Base-by-base conservation (phyloP, 108 stramenopile species). In the Cyclotella baltica region DNA sequence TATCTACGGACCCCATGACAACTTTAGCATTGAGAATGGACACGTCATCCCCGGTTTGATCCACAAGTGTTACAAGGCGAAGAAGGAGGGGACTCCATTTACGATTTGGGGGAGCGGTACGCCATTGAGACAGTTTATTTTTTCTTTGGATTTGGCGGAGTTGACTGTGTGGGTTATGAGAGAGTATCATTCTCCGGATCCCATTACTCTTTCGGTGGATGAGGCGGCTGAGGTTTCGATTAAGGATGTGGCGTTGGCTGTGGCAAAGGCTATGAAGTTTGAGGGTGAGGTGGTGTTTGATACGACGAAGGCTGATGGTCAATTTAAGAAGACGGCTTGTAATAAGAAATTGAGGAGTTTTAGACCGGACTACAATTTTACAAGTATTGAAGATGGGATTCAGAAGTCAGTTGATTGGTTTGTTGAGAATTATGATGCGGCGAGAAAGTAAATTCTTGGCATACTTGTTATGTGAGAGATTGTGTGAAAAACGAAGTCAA, bases 31-130 rank as follows among this genome's bases (percentile, higher is more conserved):
- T 78, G 78, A 97, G 79, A 91, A 93, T 76, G 99, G 99, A 65
- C 99, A 99, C 72, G 99, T 99, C 56, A 97, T 99, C 76, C 99
- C 99, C 0, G 99, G 99, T 16, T 90, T 99, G 62, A 98, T 99
- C 71, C 99, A 99, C 87, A 99, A 99, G 80, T 98, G 97, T 67
- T 98, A 97, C 87, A 65, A 92, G 33, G 99, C 99, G 75, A 98
- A 98, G 82, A 72, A 79, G 59, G 85, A 96, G 34, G 83, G 81
- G 25, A 97, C 96, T 9, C 93, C 96, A 31, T 96, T 99, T 67
- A 88, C 86, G 48, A 97, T 99, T 64, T 99, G 98, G 98, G 98
- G 98, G 3, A 87, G 86, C 53, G 99, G 99, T 30, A 93, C 90
- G 16, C 98, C 99, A 36, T 81, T 99, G 36, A 88, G 99, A 4